Base-by-base conservation (phyloP, 2,329 filamentous ascomycete genomes). In the Arthrobotrys conoides region DNA sequence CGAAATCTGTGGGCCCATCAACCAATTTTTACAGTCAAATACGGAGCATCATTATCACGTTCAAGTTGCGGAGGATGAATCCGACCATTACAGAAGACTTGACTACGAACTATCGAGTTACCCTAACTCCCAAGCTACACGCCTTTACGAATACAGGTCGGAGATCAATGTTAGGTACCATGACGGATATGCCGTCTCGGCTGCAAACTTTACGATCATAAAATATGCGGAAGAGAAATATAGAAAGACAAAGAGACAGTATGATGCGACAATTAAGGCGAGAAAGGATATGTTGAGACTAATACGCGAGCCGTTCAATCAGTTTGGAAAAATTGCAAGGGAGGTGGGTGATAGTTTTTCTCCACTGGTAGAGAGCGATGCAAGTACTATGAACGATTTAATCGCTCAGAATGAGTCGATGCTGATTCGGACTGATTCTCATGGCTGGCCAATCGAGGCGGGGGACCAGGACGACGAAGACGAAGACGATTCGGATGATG, bases 21-120 rank as follows among this genome's bases (percentile, higher is more conserved):
- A 78, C n/a, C 68, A 72, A 20, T 78, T 78, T 20, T 24, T 78
- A 6, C 75, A 61, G 44, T 78, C 75, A 4, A 48, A 69, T 30
- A 78, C 55, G 0, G 75, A 78, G 27, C 36, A 53, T 14, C 24
- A 22, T 20, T 67, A 51, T 30, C 16, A 30, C 1, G 22, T 65
- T 3, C n/a, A 51, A 5, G 2, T 71, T 9, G 0, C 30, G 16
- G 5, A n/a, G 2, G 46, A 65, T 3, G 38, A 69, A 3, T 10
- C 16, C 12, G 24, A 20, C 2, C 72, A 77, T 24, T 77, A 71
- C 22, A 24, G 10, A 16, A 18, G 24, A 1, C 5, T 77, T 2
- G 55, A 51, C 27, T 18, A 41, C 9, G 66, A 77, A 18, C 27
- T 77, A 3, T 48, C 68, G 9, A n/a, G 8, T 1, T 49, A 36